Evolutionary conservation across 306 rosid species (phyloP).

Genomic region (Ochetophila trinervis): DNA sequence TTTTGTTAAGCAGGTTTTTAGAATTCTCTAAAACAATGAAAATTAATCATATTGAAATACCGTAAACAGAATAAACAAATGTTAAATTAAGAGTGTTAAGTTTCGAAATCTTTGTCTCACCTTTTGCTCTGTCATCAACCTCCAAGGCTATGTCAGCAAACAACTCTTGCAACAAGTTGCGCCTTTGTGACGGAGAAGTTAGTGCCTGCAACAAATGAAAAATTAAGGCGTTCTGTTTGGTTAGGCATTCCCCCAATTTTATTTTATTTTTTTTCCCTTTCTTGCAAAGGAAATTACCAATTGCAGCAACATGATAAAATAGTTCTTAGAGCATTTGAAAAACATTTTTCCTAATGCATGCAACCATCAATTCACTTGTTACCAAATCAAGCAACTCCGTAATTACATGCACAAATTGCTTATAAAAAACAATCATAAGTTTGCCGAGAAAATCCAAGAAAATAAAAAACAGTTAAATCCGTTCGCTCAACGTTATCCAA

Average conservation of each 20-base stretch:
- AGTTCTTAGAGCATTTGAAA: background rate
- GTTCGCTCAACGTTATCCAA: background rate
- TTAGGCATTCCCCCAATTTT: background rate
- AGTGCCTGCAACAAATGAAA: conserved; percentile 57
- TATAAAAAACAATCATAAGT: background rate
- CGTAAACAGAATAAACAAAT: background rate
- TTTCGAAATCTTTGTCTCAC: conserved; percentile 37
- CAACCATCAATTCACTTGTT: background rate
- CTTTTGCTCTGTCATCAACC: conserved; percentile 88
- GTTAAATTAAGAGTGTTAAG: background rate
- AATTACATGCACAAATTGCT: background rate
- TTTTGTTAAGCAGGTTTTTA: background rate
- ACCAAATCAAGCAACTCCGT: conserved; percentile 7
- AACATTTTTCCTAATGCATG: background rate
- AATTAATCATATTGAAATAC: too few species aligned
- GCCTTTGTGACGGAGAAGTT: conserved; percentile 80
- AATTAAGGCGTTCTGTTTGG: background rate
- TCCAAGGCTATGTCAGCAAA: conserved; percentile 92
- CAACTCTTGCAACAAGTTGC: conserved; percentile 83
- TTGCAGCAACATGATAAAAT: background rate
- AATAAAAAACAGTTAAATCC: background rate
- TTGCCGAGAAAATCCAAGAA: background rate
- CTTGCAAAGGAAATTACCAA: background rate
- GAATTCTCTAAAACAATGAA: too few species aligned
- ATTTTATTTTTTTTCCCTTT: background rate